Base-by-base conservation (phyloP, 139 green algal species). In the Tetradesmus lagerheimii region DNA sequence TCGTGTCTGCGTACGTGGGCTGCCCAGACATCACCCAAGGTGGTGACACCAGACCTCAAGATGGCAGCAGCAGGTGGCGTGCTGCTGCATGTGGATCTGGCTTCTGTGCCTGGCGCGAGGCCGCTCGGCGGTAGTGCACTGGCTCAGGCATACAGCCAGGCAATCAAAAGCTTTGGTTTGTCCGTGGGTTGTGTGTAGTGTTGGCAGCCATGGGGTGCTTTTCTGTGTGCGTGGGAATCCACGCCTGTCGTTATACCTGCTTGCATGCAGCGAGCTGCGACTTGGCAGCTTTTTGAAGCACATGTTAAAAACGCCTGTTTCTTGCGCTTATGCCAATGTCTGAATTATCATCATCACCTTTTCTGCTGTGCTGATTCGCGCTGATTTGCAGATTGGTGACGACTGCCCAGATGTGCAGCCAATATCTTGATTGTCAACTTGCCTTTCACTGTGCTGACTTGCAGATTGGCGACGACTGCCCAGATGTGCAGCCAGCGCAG, bases 21-120 rank as follows among this genome's bases (percentile, higher is more conserved):
- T 99, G 97, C 95, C 96, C 98, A 3, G 98, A 99, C 92, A 96
- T 99, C 86, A 99, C 98, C n/a, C 0, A 93, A 98, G 92, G 94
- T 94, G 25, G 93, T 96, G 2, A 96, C 95, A 4, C 93, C 95
- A 31, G 94, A 96, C 89, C 94, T 99, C 38, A 98, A 98, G 94
- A 94, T 97, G 82, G 93, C 93, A 25, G 89, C 87, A 31, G 66
- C 47, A 1, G 93, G 94, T 35, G 88, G 91, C n/a, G 79, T 91
- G 77, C 90, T 99, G 89, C 47, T 99, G 16, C 97, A 98, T 86
- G 97, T 99, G n/a, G 97, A 99, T 93, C 93, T 99, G 71, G 96
- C 77, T 0, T 81, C 83, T 0, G 38, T 80, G 29, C 83, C 83
- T 20, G 94, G 94, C 11, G 88, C 90, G 11, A 92, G 96, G 29